Evolutionary conservation across 768 basidiomycete species (phyloP).

Genomic region (Lactarius vividus): DNA sequence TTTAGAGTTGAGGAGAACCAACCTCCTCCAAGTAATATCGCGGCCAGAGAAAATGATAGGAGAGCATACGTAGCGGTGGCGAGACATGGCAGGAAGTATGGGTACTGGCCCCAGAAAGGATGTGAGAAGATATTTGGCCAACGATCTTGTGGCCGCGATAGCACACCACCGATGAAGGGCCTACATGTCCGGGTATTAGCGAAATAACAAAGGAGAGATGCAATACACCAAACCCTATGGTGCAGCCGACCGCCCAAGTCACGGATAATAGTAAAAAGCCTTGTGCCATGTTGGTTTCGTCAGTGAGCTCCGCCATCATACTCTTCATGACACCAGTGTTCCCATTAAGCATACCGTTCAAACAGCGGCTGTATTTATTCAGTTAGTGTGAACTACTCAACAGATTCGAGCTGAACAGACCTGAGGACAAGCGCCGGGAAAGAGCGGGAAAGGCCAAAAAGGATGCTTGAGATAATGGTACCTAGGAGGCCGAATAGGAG

Average conservation of each 20-base stretch:
- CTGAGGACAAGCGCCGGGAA: constrained; percentile 35
- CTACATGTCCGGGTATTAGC: constrained; percentile 25
- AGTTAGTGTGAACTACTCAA: constrained; percentile 45
- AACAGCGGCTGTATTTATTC: constrained; percentile 41
- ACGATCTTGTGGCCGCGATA: constrained; percentile 30
- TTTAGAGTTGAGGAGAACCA: background rate
- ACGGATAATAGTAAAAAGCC: constrained; percentile 38
- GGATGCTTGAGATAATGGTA: constrained; percentile 34
- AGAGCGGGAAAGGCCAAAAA: constrained; percentile 39
- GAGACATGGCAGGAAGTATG: constrained; percentile 31
- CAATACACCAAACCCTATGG: constrained; percentile 1
- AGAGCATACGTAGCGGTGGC: background rate
- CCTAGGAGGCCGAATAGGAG: constrained; percentile 40
- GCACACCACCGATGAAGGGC: constrained; percentile 28
- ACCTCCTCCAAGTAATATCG: constrained; percentile 17
- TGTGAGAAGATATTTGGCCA: constrained; percentile 26
- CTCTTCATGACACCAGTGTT: background rate
- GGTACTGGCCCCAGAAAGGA: constrained; percentile 30
- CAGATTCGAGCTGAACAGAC: constrained; percentile 19
- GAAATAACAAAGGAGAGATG: background rate
- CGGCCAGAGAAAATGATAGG: background rate
- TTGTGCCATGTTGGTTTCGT: constrained; percentile 52
- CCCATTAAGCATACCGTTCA: background rate
- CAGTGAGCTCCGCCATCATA: constrained; percentile 61
- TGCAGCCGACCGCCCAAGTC: constrained; percentile 22